Percentiles rank a stretch among this genome's conserved stretches.
phyloP scores from a whole-genome alignment of 192 early-diverging fungal genomes.

The Coemansia sp. region DNA sequence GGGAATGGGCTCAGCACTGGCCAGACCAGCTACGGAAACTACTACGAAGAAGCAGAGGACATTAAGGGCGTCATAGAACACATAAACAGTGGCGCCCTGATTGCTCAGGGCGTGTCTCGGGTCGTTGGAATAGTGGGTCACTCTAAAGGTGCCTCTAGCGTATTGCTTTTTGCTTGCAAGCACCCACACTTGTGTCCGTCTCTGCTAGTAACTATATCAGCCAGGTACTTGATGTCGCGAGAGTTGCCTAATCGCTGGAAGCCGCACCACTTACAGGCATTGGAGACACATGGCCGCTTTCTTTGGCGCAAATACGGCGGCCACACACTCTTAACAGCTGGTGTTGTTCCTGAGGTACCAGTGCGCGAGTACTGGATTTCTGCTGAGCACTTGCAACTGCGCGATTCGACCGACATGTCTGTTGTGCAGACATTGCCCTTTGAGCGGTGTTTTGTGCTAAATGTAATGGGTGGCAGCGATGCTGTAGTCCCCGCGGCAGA shows the following conservation, averaged over 20 bases:
- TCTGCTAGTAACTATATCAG: constrained; percentile 54
- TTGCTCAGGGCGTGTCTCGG: not conserved
- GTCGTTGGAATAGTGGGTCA: constrained; percentile 57
- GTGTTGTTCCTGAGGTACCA: constrained; percentile 15
- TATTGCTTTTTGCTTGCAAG: constrained; percentile 56
- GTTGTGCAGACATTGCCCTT: constrained; percentile 49
- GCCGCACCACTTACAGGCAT: constrained; percentile 35
- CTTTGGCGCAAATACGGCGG: constrained; percentile 55
- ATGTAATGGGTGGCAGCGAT: constrained; percentile 55
- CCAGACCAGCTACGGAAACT: constrained; percentile 59
- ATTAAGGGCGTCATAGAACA: constrained; percentile 49
- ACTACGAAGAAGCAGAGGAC: constrained; percentile 56
- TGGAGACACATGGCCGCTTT: constrained; percentile 51
- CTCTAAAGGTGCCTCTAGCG: constrained; percentile 59
- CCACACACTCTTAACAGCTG: constrained; percentile 11
- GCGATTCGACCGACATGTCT: constrained; percentile 51
- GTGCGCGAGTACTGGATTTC: constrained; percentile 47
- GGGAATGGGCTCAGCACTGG: constrained; percentile 63
- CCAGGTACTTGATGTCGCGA: constrained; percentile 56
- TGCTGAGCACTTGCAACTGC: constrained; percentile 27
- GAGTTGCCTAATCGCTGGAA: constrained; percentile 55
- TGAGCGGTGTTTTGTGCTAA: constrained; percentile 48
- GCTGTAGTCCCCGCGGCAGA: constrained; percentile 52
- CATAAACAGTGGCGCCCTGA: constrained; percentile 14
- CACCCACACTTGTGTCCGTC: constrained; percentile 42